Base-by-base conservation (phyloP, 2,329 filamentous ascomycete genomes). In the Fusarium stilboides region DNA sequence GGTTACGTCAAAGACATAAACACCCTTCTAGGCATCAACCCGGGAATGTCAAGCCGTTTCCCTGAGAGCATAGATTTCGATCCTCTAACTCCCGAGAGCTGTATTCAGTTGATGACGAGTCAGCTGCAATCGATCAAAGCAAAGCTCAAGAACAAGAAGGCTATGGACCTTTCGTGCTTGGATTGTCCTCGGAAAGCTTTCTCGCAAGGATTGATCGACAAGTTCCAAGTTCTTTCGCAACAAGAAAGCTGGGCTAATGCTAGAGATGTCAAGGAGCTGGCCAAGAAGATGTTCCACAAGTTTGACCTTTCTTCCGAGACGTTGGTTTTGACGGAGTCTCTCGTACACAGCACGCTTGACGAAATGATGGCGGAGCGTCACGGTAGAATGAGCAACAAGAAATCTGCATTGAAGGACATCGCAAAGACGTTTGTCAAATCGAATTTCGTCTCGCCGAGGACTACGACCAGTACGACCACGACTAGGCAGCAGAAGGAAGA, bases 1-100 rank as follows among this genome's bases (percentile, higher is more conserved):
- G 91, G 91, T 0, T 93, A 93, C 65, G 86, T 89, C 12, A 71
- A 83, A 0, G 88, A 92, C 37, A 92, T 93, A 59, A 88, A 93
- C 69, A 78, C 80, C 0, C 82, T 93, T 0, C 83, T 93, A 77
- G 78, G 80, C 0, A 81, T 84, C 20, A 93, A 93, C 65, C 83
- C 86, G 0, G 91, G 90, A 0, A 78, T 93, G 17, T 86, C 86
- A 0, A 90, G 87, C 39, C 85, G 91, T 0, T 93, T 93, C 69
- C 87, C 88, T 0, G 89, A 91, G 36, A 81, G 83, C 0, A 75
- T 93, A 2, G 77, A 85, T 24, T 93, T 93, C 74, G 75, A 80
- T 0, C 71, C 80, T 3, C 74, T 91, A 14, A 68, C 69, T 0
- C 74, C 84, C 0, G 53, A 72, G 0, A 75, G 85, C 6, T 88